Percentiles rank a stretch among this genome's conserved stretches.
Evolutionary conservation across 768 basidiomycete species (phyloP).

Genomic region (Amanita pseudoporphyria): DNA sequence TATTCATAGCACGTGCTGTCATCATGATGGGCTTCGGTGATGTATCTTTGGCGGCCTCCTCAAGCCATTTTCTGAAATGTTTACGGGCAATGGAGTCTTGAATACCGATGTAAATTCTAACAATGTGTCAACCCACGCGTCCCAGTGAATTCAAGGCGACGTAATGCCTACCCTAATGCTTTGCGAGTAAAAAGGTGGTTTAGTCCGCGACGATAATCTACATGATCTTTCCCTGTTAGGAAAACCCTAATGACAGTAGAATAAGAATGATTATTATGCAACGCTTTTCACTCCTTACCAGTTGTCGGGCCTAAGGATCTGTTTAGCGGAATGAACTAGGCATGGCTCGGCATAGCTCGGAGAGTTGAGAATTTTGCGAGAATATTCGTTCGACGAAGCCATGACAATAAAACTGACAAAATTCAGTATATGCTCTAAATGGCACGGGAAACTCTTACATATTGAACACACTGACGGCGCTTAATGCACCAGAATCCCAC

Average conservation of each 20-base stretch:
- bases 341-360: conserved; percentile 90
- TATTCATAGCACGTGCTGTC: conserved; percentile 88
- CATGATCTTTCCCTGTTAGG: conserved; percentile 85
- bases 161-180: conserved; percentile 66
- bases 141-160: conserved; percentile 3
- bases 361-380: conserved; percentile 94
- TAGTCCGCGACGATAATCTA: conserved; percentile 86
- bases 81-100: conserved; percentile 79
- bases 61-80: conserved; percentile 69
- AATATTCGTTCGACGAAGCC: conserved; percentile 87
- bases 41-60: conserved; percentile 36
- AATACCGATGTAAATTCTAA: conserved; percentile 65
- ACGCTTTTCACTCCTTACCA: conserved; percentile 41
- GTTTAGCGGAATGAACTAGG: conserved; percentile 86
- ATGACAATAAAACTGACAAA: conserved; percentile 88
- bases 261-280: background rate
- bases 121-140: background rate
- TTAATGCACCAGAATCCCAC: conserved; percentile 85
- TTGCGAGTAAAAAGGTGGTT: conserved; percentile 92
- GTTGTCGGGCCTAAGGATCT: conserved; percentile 76
- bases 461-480: conserved; percentile 93
- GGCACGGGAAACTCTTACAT: conserved; percentile 48
- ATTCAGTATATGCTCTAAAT: conserved; percentile 3
- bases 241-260: conserved; percentile 75
- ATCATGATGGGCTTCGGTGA: conserved; percentile 68